A percentile compares a stretch with the other conserved stretches of the same genome.
Conservation (phyloP, 1,139 yeast species). For the Hemisphaericaspora subhashii region DNA sequence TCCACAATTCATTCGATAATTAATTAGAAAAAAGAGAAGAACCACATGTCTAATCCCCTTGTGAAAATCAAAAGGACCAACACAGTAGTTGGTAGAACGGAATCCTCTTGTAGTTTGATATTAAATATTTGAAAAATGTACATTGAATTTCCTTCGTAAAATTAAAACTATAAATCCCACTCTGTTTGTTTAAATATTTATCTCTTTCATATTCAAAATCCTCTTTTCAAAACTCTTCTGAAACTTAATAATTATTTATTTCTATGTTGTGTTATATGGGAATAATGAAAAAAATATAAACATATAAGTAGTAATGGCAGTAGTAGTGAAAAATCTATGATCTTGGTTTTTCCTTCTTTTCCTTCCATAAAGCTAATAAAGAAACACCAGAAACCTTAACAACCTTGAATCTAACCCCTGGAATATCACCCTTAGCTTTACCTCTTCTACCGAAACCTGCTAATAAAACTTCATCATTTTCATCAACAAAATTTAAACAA, state of each 20-base stretch:
- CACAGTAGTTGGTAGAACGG: too few relatives aligned
- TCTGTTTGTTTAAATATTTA: background rate
- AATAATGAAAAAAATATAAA: slow-evolving; percentile 1
- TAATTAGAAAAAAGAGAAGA: background rate
- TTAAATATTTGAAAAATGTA: background rate
- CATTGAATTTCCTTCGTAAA: slow-evolving; percentile 5
- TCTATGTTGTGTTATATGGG: background rate
- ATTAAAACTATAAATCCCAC: slow-evolving; percentile 4
- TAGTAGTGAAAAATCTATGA: slow-evolving; percentile 51
- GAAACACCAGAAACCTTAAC: slow-evolving; percentile 99
- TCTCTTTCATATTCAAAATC: background rate
- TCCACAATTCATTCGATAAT: slow-evolving; percentile 10
- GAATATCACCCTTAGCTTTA: slow-evolving; percentile 99
- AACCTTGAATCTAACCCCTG: slow-evolving; percentile 99
- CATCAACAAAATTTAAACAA: slow-evolving; percentile 99
- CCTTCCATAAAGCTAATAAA: slow-evolving; percentile 99
- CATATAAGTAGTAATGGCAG: slow-evolving; percentile 15
- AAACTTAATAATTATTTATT: background rate
- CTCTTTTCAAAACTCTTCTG: background rate
- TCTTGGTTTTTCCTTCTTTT: slow-evolving; percentile 99
- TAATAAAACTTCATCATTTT: slow-evolving; percentile 98
- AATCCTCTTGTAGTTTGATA: background rate
- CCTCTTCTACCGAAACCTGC: slow-evolving; percentile 99
- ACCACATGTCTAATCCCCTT: background rate
- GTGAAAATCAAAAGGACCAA: background rate